These are phyloP conservation scores for Rosa multiflora DNA, from an alignment of 306 rosid genomes.

Conservation along the genomic window DNA sequence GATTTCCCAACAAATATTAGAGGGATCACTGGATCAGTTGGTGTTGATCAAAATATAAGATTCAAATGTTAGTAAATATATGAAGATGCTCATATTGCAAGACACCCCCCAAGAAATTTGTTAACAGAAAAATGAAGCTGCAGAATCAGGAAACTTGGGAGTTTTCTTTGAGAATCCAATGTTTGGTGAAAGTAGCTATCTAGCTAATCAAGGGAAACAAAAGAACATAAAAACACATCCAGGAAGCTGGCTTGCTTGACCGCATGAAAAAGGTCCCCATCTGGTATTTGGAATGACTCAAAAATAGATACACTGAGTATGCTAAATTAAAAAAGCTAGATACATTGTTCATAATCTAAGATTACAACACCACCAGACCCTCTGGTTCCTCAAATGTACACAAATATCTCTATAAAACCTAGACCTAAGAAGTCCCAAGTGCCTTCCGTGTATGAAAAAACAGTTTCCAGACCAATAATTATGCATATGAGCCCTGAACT, in stretches of 20 bases:
- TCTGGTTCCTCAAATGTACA: conserved; percentile 52
- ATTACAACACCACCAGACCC: conserved; percentile 47
- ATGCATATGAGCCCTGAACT: conserved; percentile 15
- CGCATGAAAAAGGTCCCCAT: conserved; percentile 27
- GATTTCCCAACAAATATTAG: neutral
- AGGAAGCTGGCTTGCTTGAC: conserved; percentile 32
- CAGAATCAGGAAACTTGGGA: too few species aligned
- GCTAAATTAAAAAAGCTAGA: neutral
- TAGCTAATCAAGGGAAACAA: neutral
- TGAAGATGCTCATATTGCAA: neutral
- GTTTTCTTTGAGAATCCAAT: conserved; percentile 9
- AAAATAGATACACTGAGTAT: conserved; percentile 46
- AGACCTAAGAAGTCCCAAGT: conserved; percentile 17
- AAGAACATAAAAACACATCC: conserved; percentile 30
- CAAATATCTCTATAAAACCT: conserved; percentile 42
- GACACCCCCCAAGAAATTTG: too few species aligned
- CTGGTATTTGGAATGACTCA: conserved; percentile 47
- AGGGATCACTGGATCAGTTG: neutral
- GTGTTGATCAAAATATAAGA: too few species aligned
- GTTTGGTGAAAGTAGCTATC: conserved; percentile 8
- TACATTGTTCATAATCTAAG: conserved; percentile 33
- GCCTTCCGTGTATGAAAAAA: conserved; percentile 6
- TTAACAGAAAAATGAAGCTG: too few species aligned
- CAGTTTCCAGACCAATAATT: conserved; percentile 19
- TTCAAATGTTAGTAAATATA: too few species aligned